phyloP scores from a whole-genome alignment of 805 yeast genomes.

The Sugiyamaella americana region DNA sequence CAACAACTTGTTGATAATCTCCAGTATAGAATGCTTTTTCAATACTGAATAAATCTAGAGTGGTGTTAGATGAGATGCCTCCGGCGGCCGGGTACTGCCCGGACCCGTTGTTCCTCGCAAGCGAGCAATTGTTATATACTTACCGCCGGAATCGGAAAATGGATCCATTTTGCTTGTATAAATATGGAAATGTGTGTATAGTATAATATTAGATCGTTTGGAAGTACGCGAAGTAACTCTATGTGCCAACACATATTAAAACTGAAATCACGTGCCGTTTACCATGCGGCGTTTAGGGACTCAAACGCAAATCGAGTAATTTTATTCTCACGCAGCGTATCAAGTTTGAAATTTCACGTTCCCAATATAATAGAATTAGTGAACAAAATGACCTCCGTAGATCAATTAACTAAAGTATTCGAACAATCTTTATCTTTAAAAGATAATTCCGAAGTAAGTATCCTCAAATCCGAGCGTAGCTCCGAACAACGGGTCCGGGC shows the following conservation, averaged over 20 bases:
- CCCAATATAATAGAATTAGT: too few species aligned
- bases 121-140: conserved; percentile 18
- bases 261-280: too few species aligned
- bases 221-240: too few species aligned
- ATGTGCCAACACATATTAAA: too few species aligned
- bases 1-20: conserved; percentile 32
- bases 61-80: background rate
- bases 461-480: background rate
- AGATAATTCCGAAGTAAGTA: conserved; percentile 13
- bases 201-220: too few species aligned
- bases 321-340: too few species aligned
- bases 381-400: conserved; percentile 9
- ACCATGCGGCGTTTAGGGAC: too few species aligned
- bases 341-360: too few species aligned
- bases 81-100: background rate
- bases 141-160: conserved; percentile 28
- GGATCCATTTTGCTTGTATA: conserved; percentile 25
- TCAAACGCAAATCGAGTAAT: too few species aligned
- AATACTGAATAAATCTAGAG: conserved; percentile 28
- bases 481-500: background rate
- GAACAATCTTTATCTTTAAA: conserved; percentile 24
- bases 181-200: too few species aligned
- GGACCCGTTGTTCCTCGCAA: background rate
- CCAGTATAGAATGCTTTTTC: conserved; percentile 39
- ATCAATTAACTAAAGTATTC: conserved; percentile 26